Evolutionary conservation across 768 basidiomycete species (phyloP).

Genomic region (Strobilomyces dryophilus): DNA sequence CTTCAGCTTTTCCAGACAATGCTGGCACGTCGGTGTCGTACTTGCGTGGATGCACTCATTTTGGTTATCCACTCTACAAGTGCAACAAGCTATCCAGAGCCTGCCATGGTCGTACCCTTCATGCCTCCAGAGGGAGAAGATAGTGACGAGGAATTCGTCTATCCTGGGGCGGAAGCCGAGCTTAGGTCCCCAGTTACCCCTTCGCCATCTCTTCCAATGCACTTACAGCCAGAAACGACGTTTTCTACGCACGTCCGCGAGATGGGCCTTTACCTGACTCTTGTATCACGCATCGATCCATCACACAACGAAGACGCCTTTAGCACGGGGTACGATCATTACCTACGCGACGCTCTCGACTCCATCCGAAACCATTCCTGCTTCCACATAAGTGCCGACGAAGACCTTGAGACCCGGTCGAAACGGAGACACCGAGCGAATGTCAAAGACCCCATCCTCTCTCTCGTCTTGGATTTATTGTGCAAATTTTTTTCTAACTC

Average conservation of each 20-base stretch:
- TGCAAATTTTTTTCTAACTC: conserved; percentile 81
- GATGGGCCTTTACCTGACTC: conserved; percentile 72
- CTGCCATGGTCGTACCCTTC: conserved; percentile 35
- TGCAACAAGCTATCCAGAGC: conserved; percentile 74
- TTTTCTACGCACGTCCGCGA: conserved; percentile 81
- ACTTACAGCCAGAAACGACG: conserved; percentile 66
- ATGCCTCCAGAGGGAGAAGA: conserved; percentile 32
- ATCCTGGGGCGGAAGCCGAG: conserved; percentile 32
- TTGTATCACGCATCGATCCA: conserved; percentile 76
- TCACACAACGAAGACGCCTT: conserved; percentile 65
- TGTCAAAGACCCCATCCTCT: conserved; percentile 72
- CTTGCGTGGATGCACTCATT: conserved; percentile 65
- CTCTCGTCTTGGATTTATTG: conserved; percentile 63
- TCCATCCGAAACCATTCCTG: conserved; percentile 64
- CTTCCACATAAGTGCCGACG: conserved; percentile 45
- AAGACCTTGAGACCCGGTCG: conserved; percentile 33
- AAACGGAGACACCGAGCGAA: conserved; percentile 72
- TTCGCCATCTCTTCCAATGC: conserved; percentile 31
- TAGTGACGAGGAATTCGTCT: conserved; percentile 49
- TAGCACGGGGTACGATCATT: conserved; percentile 83
- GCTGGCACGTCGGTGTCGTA: conserved; percentile 61
- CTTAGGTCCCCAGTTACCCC: conserved; percentile 14
- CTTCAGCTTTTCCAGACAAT: conserved; percentile 79
- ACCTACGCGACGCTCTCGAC: conserved; percentile 69
- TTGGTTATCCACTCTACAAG: conserved; percentile 62